phyloP scores from a whole-genome alignment of 2,329 filamentous ascomycete genomes.

The Kalaharituber pfeilii region DNA sequence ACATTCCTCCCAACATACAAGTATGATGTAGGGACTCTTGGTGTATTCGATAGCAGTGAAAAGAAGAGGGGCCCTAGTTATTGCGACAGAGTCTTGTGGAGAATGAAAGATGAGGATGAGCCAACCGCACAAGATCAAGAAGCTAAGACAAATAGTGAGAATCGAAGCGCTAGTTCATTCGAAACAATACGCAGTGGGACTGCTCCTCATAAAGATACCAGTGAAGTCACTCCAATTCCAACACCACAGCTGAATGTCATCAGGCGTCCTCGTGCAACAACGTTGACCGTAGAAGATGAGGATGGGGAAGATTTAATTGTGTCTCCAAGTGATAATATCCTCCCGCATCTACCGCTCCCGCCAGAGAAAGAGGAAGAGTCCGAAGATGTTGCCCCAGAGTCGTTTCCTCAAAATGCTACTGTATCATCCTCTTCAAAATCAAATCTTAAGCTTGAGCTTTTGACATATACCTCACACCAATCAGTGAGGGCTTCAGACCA shows the following conservation, averaged over 20 bases:
- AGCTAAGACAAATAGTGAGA: constrained; percentile 7
- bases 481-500: constrained; percentile 84
- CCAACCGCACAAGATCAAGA: not conserved
- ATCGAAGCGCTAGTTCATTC: constrained; percentile 3
- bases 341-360: not conserved
- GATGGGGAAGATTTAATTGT: constrained; percentile 14
- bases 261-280: not conserved
- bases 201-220: constrained; percentile 11
- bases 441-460: not conserved
- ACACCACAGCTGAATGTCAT: too few relatives aligned
- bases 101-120: constrained; percentile 20
- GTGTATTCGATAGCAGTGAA: constrained; percentile 85
- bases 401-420: not conserved
- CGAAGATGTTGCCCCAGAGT: not conserved
- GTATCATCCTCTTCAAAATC: constrained; percentile 26
- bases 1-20: constrained; percentile 91
- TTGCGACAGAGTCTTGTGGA: constrained; percentile 81
- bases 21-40: constrained; percentile 86
- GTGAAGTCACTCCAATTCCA: constrained; percentile 24
- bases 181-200: not conserved
- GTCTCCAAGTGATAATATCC: not conserved
- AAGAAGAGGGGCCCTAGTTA: constrained; percentile 86
- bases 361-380: not conserved
- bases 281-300: constrained; percentile 6
- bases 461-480: constrained; percentile 69